Conservation (phyloP, 768 basidiomycete species). For the Gloeopeniophorella convolvens region DNA sequence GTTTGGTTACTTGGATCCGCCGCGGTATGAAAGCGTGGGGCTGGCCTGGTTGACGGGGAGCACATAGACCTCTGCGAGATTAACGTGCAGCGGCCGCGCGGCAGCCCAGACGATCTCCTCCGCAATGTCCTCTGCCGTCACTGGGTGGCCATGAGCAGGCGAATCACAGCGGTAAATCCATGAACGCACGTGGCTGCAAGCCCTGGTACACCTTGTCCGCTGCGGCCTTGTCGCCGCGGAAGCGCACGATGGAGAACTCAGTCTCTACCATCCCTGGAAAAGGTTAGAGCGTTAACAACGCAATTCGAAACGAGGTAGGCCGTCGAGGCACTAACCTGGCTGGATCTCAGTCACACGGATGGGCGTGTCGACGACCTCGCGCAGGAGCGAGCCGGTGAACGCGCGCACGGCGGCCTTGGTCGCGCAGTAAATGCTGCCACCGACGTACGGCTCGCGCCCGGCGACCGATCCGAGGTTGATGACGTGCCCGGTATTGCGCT, state of each 20-base stretch:
- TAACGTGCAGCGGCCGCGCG: conserved; percentile 84
- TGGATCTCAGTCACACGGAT: conserved; percentile 94
- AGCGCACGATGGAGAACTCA: conserved; percentile 89
- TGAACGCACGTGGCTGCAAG: conserved; percentile 66
- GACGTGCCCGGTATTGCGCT: conserved; percentile 65
- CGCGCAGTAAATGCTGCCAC: conserved; percentile 89
- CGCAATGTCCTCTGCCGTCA: conserved; percentile 81
- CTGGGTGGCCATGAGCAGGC: conserved; percentile 31
- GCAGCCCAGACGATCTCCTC: conserved; percentile 99
- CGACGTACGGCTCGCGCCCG: conserved; percentile 64
- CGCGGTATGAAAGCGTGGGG: conserved; percentile 54
- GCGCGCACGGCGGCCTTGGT: conserved; percentile 84
- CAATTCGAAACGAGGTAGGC: conserved; percentile 18
- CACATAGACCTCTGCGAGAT: conserved; percentile 75
- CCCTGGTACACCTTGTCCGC: conserved; percentile 93
- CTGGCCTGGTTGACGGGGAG: conserved; percentile 78
- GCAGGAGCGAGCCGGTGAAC: conserved; percentile 74
- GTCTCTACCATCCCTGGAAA: conserved; percentile 75
- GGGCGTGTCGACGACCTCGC: conserved; percentile 86
- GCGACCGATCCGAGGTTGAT: conserved; percentile 96
- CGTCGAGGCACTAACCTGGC: conserved; percentile 50
- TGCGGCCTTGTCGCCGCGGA: conserved; percentile 71
- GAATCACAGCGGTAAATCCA: not conserved
- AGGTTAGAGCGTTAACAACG: conserved; percentile 3
- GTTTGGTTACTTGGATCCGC: conserved; percentile 27